A percentile compares a stretch with the other conserved stretches of the same genome.
These are phyloP conservation scores for Acorus calamus DNA, from an alignment of 106 monocot genomes.

Conservation along the genomic window DNA sequence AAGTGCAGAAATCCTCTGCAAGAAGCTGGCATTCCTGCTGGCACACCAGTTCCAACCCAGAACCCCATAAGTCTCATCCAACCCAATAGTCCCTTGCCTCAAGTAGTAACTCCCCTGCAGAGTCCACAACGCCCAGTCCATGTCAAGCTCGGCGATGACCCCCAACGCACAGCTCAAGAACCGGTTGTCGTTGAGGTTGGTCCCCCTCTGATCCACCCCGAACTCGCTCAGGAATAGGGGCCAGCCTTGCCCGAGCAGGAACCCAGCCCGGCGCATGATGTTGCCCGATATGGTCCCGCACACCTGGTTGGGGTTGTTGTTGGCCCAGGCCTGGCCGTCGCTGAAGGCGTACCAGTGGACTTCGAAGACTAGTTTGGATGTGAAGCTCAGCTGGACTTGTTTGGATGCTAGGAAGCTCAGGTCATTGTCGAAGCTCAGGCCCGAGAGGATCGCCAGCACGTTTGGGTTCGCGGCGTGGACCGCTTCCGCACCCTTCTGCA, in stretches of 20 bases:
- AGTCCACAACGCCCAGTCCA: slow-evolving; percentile 62
- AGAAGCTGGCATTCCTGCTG: slow-evolving; percentile 12
- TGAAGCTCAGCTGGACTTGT: slow-evolving; percentile 32
- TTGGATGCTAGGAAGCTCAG: slow-evolving; percentile 32
- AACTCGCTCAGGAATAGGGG: slow-evolving; percentile 65
- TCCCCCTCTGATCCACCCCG: slow-evolving; percentile 48
- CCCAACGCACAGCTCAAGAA: slow-evolving; percentile 39
- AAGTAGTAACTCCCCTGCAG: slow-evolving; percentile 51
- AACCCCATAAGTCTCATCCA: slow-evolving; percentile 30
- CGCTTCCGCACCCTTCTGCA: slow-evolving; percentile 60
- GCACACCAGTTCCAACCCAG: slow-evolving; percentile 20
- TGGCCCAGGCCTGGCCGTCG: slow-evolving; percentile 30
- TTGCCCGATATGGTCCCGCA: slow-evolving; percentile 22
- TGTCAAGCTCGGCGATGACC: slow-evolving; percentile 33
- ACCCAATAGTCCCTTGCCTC: slow-evolving; percentile 17
- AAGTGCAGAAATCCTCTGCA: slow-evolving; percentile 16
- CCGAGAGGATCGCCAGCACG: slow-evolving; percentile 57
- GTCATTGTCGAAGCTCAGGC: slow-evolving; percentile 53
- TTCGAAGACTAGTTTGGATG: slow-evolving; percentile 46
- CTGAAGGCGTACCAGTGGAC: slow-evolving; percentile 68
- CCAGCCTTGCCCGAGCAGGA: slow-evolving; percentile 34
- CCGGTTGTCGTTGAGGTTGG: slow-evolving; percentile 36
- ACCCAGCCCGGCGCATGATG: slow-evolving; percentile 31
- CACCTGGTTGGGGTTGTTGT: slow-evolving; percentile 48
- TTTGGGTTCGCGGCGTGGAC: slow-evolving; percentile 49